Evolutionary conservation across 768 basidiomycete genomes (phyloP), one percentile per base, ranked within the genome.

Genomic region (Mycena olivaceomarginata): DNA sequence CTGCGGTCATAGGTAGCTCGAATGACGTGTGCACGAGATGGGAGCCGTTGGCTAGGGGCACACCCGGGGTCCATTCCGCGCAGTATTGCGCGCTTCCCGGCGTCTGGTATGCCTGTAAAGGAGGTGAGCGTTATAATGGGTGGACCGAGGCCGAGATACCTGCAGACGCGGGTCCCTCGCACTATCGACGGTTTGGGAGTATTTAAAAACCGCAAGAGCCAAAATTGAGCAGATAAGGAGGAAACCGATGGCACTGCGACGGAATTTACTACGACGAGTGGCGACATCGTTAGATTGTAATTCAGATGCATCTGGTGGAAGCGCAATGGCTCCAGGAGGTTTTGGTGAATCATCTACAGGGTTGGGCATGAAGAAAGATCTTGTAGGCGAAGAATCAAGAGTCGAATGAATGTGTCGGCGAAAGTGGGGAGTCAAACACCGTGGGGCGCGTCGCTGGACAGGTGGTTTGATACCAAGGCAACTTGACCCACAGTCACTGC

Each of bases 321-420:
- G 70, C 8, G 69, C 63, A 9, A 76, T 76, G 4, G 37, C 25
- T 12, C 75, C 69, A 16, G 63, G 53, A 45, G 20, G 31, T 15
- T 15, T 8, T 18, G 75, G 70, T 18, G 51, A 37, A 68, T 65
- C 60, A 63, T 76, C 68, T n/a, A 76, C 74, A 39, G 69, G 74
- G 56, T 70, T 70, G 22, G 66, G 67, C 73, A 68, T 74, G 25
- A 31, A 59, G 57, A 25, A 59, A 59, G 57, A 59, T 59, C 25
- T 59, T 59, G 57, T 59, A n/a, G 57, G 57, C 10, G 25, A 59
- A 59, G 57, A 59, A 31, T 25, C 15, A 25, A 37, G 25, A 59
- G 25, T 59, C 57, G 25, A 59, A 59, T 59, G 57, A 59, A 59
- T 25, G 57, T 59, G 53, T 56, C n/a, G n/a, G 53, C 57, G 57